Percentiles rank a stretch among this genome's conserved stretches.
phyloP scores from a whole-genome alignment of 768 basidiomycete species.

The Rhizopogon vinicolor region DNA sequence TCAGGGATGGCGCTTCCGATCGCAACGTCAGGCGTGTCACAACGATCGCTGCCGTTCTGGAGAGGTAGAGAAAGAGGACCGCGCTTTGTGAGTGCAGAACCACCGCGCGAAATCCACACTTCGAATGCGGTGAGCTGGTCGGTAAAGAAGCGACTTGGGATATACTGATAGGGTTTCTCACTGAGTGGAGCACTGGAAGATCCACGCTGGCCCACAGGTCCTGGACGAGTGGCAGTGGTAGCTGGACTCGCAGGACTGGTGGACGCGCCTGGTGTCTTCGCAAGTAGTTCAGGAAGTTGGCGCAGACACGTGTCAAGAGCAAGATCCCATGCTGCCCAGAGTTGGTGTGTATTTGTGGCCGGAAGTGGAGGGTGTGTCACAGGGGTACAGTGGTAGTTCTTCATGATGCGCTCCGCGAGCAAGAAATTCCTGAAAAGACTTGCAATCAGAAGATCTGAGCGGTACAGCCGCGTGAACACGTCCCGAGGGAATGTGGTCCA shows the following conservation, averaged over 20 bases:
- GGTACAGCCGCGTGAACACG: slow-evolving; percentile 88
- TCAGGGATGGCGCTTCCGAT: slow-evolving; percentile 15
- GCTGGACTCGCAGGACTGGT: slow-evolving; percentile 18
- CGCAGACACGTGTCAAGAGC: slow-evolving; percentile 92
- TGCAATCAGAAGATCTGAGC: slow-evolving; percentile 93
- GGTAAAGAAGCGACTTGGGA: slow-evolving; percentile 88
- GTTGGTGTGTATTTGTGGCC: slow-evolving; percentile 91
- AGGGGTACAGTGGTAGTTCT: slow-evolving; percentile 95
- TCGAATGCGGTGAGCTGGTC: slow-evolving; percentile 97
- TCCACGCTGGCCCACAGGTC: slow-evolving; percentile 17
- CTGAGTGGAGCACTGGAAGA: slow-evolving; percentile 18
- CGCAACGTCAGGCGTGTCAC: slow-evolving; percentile 15
- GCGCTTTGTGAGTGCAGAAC: slow-evolving; percentile 73
- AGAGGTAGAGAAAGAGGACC: slow-evolving; percentile 72
- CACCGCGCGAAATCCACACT: slow-evolving; percentile 95
- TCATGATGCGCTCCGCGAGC: slow-evolving; percentile 96
- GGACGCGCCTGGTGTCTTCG: slow-evolving; percentile 27
- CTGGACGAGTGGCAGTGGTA: slow-evolving; percentile 5
- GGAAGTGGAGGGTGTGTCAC: slow-evolving; percentile 90
- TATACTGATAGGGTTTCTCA: slow-evolving; percentile 63
- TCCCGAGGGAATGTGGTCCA: slow-evolving; percentile 97
- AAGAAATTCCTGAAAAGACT: slow-evolving; percentile 97
- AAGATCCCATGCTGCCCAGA: slow-evolving; percentile 98
- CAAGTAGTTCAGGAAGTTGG: slow-evolving; percentile 84
- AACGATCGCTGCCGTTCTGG: slow-evolving; percentile 31